These are phyloP conservation scores for Cryomyces minteri DNA, from an alignment of 495 filamentous ascomycete genomes.

Conservation along the genomic window DNA sequence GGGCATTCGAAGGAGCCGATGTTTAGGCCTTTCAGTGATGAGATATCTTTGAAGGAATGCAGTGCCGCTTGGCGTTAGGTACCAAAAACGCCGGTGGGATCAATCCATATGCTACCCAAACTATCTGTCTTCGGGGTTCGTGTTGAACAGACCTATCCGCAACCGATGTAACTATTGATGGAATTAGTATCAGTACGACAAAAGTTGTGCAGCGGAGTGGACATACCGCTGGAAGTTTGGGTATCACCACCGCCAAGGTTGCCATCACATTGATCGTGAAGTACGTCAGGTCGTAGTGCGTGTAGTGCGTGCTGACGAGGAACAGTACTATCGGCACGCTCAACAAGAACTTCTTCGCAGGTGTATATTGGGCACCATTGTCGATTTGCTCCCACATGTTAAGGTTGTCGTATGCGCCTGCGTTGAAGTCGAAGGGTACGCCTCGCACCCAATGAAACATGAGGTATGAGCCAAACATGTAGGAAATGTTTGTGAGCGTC, in stretches of 20 bases:
- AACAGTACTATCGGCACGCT: slow-evolving; percentile 88
- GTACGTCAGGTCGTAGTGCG: slow-evolving; percentile 89
- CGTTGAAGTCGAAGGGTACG: slow-evolving; percentile 97
- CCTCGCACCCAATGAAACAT: slow-evolving; percentile 99
- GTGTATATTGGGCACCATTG: slow-evolving; percentile 96
- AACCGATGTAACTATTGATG: neutral
- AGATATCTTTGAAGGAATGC: too few species aligned
- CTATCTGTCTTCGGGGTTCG: too few species aligned
- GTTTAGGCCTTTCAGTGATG: too few species aligned
- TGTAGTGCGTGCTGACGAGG: slow-evolving; percentile 93
- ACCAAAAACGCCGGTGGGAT: too few species aligned
- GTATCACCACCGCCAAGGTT: slow-evolving; percentile 78
- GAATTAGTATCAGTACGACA: neutral
- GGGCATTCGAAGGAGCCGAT: too few species aligned
- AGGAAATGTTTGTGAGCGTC: slow-evolving; percentile 96
- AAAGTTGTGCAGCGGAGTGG: neutral
- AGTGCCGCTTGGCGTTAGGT: too few species aligned
- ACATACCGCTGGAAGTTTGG: slow-evolving; percentile 83
- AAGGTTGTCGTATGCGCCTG: slow-evolving; percentile 96
- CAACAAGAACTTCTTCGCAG: slow-evolving; percentile 93
- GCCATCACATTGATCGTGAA: slow-evolving; percentile 95
- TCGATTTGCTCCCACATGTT: slow-evolving; percentile 99
- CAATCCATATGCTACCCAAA: too few species aligned
- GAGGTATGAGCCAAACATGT: slow-evolving; percentile 96
- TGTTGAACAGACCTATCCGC: neutral